Conservation (phyloP, 2,329 filamentous ascomycete genomes). For the Ophiocordyceps camponoti-leonardi region DNA sequence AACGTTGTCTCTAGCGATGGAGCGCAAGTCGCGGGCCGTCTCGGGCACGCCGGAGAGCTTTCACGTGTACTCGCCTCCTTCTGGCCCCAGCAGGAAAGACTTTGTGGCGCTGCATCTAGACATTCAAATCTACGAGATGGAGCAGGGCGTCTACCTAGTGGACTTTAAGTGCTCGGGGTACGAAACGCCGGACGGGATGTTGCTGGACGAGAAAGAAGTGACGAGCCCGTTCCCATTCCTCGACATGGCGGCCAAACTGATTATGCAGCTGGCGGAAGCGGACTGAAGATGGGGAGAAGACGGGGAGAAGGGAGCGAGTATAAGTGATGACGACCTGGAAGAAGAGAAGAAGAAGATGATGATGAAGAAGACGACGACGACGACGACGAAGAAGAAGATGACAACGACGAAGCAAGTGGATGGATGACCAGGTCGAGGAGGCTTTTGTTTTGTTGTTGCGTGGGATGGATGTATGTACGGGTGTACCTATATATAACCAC, state of each 20-base stretch:
- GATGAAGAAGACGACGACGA: background rate
- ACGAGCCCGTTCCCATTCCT: slow-evolving; percentile 91
- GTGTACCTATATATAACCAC: too few species aligned
- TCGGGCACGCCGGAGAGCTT: slow-evolving; percentile 16
- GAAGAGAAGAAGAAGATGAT: background rate
- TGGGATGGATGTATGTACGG: background rate
- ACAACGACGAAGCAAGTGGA: background rate
- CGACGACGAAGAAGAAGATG: too few species aligned
- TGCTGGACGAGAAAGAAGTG: slow-evolving; percentile 82
- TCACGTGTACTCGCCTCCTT: slow-evolving; percentile 20
- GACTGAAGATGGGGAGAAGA: slow-evolving; percentile 26
- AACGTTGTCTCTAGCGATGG: slow-evolving; percentile 1
- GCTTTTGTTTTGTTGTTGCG: too few species aligned
- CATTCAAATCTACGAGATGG: slow-evolving; percentile 91
- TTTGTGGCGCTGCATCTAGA: slow-evolving; percentile 88
- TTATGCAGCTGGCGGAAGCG: slow-evolving; percentile 80
- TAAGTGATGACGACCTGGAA: background rate
- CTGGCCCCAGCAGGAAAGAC: slow-evolving; percentile 28
- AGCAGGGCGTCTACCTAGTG: slow-evolving; percentile 81
- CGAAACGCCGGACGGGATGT: slow-evolving; percentile 57
- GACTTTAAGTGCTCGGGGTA: slow-evolving; percentile 99
- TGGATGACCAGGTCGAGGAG: background rate
- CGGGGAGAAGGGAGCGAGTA: too few species aligned
- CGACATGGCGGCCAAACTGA: slow-evolving; percentile 80
- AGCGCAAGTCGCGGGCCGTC: slow-evolving; percentile 1